A percentile compares a stretch with the other conserved stretches of the same genome.
phyloP scores from a whole-genome alignment of 805 yeast species.

The Yarrowia yakushimensis region DNA sequence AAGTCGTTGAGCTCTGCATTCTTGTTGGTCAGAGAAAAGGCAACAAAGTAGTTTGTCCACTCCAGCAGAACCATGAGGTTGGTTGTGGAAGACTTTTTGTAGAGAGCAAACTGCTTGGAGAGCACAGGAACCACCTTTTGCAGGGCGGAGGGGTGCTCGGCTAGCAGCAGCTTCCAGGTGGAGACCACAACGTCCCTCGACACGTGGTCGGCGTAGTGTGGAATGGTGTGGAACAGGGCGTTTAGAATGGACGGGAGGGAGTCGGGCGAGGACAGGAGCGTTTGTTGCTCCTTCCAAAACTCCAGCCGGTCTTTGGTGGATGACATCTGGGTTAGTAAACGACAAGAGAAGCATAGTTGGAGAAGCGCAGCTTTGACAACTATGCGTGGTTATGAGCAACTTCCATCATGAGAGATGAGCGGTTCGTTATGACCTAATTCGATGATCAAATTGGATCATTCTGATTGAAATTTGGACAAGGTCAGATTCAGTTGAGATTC shows the following conservation, averaged over 20 bases:
- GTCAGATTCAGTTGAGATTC: no score
- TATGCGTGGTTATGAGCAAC: no score
- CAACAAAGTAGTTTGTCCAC: not conserved
- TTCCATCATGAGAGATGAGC: no score
- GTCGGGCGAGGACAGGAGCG: not conserved
- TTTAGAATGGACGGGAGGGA: constrained; percentile 1
- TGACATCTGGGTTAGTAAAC: constrained; percentile 7
- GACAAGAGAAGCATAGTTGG: no score
- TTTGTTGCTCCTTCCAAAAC: constrained; percentile 9
- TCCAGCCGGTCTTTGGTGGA: constrained; percentile 9
- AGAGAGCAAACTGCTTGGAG: not conserved
- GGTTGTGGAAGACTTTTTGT: not conserved
- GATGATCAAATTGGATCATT: no score
- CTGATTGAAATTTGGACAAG: no score
- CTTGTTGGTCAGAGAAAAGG: not conserved
- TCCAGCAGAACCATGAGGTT: constrained; percentile 18
- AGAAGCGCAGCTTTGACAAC: not conserved
- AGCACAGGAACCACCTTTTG: not conserved
- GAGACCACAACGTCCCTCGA: constrained; percentile 9
- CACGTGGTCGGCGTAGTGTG: constrained; percentile 14
- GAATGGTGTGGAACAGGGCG: not conserved
- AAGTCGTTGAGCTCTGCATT: not conserved
- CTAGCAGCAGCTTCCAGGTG: not conserved
- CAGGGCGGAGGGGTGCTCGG: not conserved
- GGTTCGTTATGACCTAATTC: no score